Percentiles rank a stretch among this genome's conserved stretches.
phyloP scores from a whole-genome alignment of 306 rosid species.

The Hylodesmum podocarpum region DNA sequence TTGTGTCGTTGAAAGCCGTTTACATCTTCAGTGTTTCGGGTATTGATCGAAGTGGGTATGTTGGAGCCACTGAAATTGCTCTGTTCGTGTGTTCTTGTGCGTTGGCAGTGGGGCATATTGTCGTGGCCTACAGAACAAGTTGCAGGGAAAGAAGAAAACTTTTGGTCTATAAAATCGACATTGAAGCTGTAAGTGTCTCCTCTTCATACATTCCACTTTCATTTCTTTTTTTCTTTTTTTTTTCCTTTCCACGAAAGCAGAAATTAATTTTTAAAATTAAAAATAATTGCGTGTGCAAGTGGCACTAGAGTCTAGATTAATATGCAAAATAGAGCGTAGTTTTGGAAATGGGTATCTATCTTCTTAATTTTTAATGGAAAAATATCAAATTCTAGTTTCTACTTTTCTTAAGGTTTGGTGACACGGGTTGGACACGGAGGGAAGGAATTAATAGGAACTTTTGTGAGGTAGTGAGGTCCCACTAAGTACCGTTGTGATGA shows the following conservation, averaged over 20 bases:
- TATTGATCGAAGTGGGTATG: conserved; percentile 33
- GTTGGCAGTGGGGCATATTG: conserved; percentile 83
- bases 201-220: neutral
- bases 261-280: neutral
- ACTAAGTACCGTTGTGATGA: neutral
- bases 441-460: conserved; percentile 21
- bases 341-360: neutral
- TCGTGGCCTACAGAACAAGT: conserved; percentile 89
- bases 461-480: conserved; percentile 32
- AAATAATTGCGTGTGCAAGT: neutral
- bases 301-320: neutral
- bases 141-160: conserved; percentile 97
- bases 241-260: neutral
- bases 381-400: neutral
- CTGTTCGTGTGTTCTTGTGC: conserved; percentile 67
- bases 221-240: no score
- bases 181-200: conserved; percentile 80
- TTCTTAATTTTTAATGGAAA: neutral
- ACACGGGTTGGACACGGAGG: neutral
- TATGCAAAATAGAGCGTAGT: neutral
- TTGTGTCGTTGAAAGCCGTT: conserved; percentile 78
- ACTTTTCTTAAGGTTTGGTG: neutral
- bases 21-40: conserved; percentile 49
- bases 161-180: conserved; percentile 89
- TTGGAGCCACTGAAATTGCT: conserved; percentile 58